These are phyloP conservation scores for Penicillium sp. DNA, from an alignment of 2,329 filamentous ascomycete species.

Conservation along the genomic window DNA sequence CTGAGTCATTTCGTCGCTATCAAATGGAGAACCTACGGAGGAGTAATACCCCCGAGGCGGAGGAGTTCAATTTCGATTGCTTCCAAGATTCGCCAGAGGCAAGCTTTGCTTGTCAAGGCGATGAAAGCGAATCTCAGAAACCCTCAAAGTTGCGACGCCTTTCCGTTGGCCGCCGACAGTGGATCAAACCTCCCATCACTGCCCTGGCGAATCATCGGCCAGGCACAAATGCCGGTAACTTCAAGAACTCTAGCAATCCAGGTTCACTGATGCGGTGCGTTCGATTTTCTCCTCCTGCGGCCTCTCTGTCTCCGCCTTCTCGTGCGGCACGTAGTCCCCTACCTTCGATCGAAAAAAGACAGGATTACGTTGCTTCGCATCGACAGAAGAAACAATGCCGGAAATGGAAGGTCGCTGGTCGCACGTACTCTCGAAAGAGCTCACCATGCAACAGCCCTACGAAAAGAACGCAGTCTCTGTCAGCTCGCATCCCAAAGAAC, in stretches of 20 bases:
- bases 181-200: background rate
- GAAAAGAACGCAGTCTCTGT: background rate
- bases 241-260: background rate
- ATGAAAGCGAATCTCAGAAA: background rate
- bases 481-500: background rate
- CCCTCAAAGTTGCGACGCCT: conserved; percentile 4
- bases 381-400: conserved; percentile 14
- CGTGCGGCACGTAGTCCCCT: background rate
- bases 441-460: conserved; percentile 10
- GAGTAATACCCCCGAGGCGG: conserved; percentile 3
- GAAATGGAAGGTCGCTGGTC: conserved; percentile 14
- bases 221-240: background rate
- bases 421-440: conserved; percentile 1
- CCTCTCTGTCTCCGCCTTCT: background rate
- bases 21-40: conserved; percentile 5
- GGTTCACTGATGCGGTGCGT: conserved; percentile 6
- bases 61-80: conserved; percentile 10
- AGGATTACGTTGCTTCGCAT: conserved; percentile 11
- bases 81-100: conserved; percentile 9
- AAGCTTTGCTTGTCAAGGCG: background rate
- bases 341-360: conserved; percentile 14
- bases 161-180: background rate
- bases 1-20: background rate
- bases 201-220: background rate
- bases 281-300: conserved; percentile 11